Base-by-base conservation (phyloP, 1,284 basidiomycete genomes). In the Tilletia walkeri region DNA sequence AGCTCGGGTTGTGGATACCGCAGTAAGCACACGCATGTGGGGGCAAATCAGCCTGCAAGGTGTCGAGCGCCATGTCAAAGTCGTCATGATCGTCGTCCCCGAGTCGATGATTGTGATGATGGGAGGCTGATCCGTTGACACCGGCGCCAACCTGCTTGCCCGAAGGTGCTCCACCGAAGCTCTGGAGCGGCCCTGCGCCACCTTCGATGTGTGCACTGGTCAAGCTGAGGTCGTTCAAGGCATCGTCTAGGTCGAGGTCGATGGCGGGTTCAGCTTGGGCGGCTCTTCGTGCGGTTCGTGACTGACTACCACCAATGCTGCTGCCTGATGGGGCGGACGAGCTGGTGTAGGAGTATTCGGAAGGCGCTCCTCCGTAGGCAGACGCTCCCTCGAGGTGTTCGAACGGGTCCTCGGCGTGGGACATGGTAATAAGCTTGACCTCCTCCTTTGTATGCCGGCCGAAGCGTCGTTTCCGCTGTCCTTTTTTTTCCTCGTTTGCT, bases 1-100 rank as follows among this genome's bases (percentile, higher is more conserved):
- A 95, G 3, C 94, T 91, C 1, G 95, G 94, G 69, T 93, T 95
- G 85, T 98, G 95, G 67, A 99, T 96, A n/a, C 95, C 95, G 81
- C 95, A 99, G 84, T 99, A 99, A 36, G 76, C 68, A 70, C 76
- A 77, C 14, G 77, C 78, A 67, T 79, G 76, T n/a, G 87, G 88
- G 20, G 92, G 93, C 82, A 85, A 79, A 86, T 91, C 1, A 73
- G 77, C 66, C 70, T 80, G 74, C 49, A 75, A 65, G 4, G 50
- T 39, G 4, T 68, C 65, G 4, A 67, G 50, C 1, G 53, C 47
- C 30, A 72, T 70, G 34, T 76, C 71, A 36, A 63, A 50, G 24
- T 67, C 73, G 14, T 70, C 71, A 65, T 66, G 63, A 14, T 59
- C 34, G 24, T 67, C 65, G 16, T 59, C 65, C 20, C 50, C 54